Evolutionary conservation across 1,139 yeast genomes (phyloP).

Genomic region (Scheffersomyces parashehatae): DNA sequence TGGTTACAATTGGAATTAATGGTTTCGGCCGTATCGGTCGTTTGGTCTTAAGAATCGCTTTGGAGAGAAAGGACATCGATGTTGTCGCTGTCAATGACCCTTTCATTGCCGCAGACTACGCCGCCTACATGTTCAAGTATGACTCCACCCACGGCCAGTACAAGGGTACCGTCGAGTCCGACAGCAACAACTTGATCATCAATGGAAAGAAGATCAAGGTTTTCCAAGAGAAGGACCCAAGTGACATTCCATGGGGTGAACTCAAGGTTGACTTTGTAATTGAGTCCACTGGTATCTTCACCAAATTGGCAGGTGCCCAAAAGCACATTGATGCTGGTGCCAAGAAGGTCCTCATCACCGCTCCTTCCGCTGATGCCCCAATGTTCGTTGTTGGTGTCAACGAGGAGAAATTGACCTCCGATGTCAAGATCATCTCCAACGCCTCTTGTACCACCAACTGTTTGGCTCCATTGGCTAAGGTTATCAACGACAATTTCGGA

Average conservation of each 20-base stretch:
- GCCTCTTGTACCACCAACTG: conserved; percentile 26
- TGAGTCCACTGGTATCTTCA: conserved; percentile 25
- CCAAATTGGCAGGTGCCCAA: conserved; percentile 20
- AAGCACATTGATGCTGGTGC: conserved; percentile 25
- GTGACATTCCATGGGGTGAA: conserved; percentile 23
- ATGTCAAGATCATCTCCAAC: conserved; percentile 19
- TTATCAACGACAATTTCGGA: conserved; percentile 21
- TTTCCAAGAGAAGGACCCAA: conserved; percentile 22
- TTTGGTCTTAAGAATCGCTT: conserved; percentile 21
- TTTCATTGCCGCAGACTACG: conserved; percentile 23
- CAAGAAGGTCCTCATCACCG: conserved; percentile 24
- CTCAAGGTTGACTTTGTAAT: conserved; percentile 21
- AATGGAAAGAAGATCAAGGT: conserved; percentile 19
- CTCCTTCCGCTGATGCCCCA: conserved; percentile 24
- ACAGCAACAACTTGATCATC: conserved; percentile 17
- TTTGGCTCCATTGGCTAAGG: conserved; percentile 25
- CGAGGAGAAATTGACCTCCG: conserved; percentile 18
- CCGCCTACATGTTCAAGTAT: conserved; percentile 26
- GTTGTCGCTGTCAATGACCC: conserved; percentile 25
- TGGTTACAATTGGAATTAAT: conserved; percentile 23
- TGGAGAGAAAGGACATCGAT: conserved; percentile 20
- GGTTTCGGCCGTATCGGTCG: conserved; percentile 26
- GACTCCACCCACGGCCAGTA: conserved; percentile 24
- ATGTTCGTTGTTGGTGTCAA: conserved; percentile 24
- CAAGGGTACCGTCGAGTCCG: conserved; percentile 17